Percentiles rank a stretch among this genome's conserved stretches.
Evolutionary conservation across 169 alveolate species (phyloP).

Genomic region (Eimeria necatrix): DNA sequence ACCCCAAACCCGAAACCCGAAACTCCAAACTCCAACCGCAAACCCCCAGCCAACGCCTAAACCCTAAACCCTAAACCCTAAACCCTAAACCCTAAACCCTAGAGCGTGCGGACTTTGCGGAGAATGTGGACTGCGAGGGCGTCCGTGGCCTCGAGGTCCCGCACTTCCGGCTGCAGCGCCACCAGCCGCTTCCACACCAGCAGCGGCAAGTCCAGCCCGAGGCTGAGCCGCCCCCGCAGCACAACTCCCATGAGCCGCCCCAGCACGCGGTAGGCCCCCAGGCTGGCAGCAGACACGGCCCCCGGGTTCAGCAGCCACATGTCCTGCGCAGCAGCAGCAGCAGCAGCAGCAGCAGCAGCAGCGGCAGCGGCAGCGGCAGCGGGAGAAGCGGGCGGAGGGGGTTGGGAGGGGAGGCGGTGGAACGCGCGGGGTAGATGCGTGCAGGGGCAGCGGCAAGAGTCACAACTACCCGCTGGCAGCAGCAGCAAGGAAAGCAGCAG

Average conservation of each 20-base stretch:
- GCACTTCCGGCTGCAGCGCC: conserved; percentile 81
- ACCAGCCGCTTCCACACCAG: conserved; percentile 91
- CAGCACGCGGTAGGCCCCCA: conserved; percentile 87
- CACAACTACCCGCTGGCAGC: not conserved
- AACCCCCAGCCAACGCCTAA: too few relatives aligned
- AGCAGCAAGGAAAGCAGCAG: not conserved
- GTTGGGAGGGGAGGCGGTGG: too few relatives aligned
- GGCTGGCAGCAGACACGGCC: conserved; percentile 66
- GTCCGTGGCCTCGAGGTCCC: conserved; percentile 91
- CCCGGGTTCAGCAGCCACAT: conserved; percentile 55
- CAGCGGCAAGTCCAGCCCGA: conserved; percentile 89
- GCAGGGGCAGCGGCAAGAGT: not conserved
- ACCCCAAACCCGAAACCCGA: too few relatives aligned
- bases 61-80: too few relatives aligned
- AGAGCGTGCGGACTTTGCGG: conserved; percentile 82
- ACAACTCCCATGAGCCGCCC: conserved; percentile 93
- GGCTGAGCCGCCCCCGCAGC: conserved; percentile 88
- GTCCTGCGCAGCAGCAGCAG: conserved; percentile 71
- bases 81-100: conserved; percentile 37
- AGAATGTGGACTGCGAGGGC: conserved; percentile 86
- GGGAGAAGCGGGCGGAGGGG: not conserved
- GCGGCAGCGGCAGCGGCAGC: not conserved
- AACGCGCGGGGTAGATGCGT: not conserved
- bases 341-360: conserved; percentile 7
- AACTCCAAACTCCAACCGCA: too few relatives aligned